phyloP scores from a whole-genome alignment of 495 filamentous ascomycete species.

The Hamigera avellanea region DNA sequence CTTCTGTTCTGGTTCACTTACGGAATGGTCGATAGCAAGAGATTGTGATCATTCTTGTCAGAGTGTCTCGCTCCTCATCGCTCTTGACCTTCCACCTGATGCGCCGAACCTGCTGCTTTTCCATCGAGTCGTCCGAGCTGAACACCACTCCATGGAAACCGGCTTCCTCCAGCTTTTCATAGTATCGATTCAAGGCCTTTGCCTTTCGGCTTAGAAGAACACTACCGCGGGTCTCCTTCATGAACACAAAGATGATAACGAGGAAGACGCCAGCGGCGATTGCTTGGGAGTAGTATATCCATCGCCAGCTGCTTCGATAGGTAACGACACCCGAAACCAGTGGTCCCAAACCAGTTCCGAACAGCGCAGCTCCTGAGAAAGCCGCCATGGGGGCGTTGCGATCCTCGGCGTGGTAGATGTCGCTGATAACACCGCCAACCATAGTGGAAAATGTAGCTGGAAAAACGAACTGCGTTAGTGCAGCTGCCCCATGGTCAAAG shows the following conservation, averaged over 20 bases:
- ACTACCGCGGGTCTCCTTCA: constrained; percentile 75
- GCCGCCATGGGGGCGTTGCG: constrained; percentile 86
- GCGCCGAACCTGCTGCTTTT: constrained; percentile 34
- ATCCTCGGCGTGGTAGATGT: constrained; percentile 70
- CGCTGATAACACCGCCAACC: constrained; percentile 84
- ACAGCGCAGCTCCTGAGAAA: constrained; percentile 63
- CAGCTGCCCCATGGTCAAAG: not conserved
- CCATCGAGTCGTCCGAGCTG: constrained; percentile 13
- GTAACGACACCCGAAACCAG: constrained; percentile 62
- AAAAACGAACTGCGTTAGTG: not conserved
- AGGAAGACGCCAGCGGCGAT: constrained; percentile 58
- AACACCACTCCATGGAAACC: constrained; percentile 56
- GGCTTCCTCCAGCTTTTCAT: constrained; percentile 54
- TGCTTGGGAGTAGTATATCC: constrained; percentile 83
- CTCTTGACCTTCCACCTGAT: constrained; percentile 78
- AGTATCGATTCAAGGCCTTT: constrained; percentile 62
- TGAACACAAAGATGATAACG: constrained; percentile 48
- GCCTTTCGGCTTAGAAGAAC: constrained; percentile 76
- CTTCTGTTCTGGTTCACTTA: constrained; percentile 13
- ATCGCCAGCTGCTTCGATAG: constrained; percentile 60
- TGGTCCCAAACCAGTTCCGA: constrained; percentile 76
- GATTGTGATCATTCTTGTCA: constrained; percentile 61
- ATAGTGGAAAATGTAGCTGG: constrained; percentile 72
- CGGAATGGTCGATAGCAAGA: constrained; percentile 69
- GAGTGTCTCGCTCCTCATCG: constrained; percentile 65